Evolutionary conservation across 202 grass and related monocot genomes (phyloP), one percentile per base, ranked within the genome.

Genomic region (Dendrocalamus latiflorus): DNA sequence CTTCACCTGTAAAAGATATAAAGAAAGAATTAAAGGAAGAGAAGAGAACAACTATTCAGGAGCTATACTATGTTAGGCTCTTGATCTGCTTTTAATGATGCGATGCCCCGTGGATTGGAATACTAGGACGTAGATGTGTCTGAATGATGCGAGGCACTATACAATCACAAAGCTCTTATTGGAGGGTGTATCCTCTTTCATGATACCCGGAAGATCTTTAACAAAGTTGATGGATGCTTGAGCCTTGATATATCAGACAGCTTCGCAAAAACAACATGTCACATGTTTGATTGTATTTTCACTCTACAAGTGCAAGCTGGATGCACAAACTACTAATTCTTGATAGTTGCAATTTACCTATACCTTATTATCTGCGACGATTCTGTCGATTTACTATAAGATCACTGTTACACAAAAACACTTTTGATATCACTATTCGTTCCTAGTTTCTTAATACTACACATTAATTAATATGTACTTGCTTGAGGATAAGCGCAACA

Each of bases 71-170:
- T 4, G 20, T 8, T 59, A 63, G 39, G 68, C 68, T 63, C 57
- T n/a, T 9, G 60, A 59, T 88, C 58, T 18, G 49, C 74, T 88
- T 84, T 88, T 66, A 50, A 78, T 78, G 76, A 83, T 74, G 74
- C 20, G 34, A 72, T 44, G 51, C 28, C 21, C 51, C 51, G 41
- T 77, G 63, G 37, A 51, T 22, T 22, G 54, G 58, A 13, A 43
- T 42, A 24, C 26, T 57, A 68, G 2, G 82, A 62, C 28, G n/a
- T 30, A 58, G 47, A 24, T 66, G 66, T 73, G 86, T 72, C 56
- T 33, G 50, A 66, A 79, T 79, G 75, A 79, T 88, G 79, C 34
- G 59, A 76, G 50, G 45, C 74, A 72, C 38, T 56, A 44, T 11
- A 59, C 49, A 47, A 26, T 64, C 34, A 25, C 65, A 45, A 65